Evolutionary conservation across 2,329 filamentous ascomycete genomes (phyloP).

Genomic region (Microcyclospora pomicola): DNA sequence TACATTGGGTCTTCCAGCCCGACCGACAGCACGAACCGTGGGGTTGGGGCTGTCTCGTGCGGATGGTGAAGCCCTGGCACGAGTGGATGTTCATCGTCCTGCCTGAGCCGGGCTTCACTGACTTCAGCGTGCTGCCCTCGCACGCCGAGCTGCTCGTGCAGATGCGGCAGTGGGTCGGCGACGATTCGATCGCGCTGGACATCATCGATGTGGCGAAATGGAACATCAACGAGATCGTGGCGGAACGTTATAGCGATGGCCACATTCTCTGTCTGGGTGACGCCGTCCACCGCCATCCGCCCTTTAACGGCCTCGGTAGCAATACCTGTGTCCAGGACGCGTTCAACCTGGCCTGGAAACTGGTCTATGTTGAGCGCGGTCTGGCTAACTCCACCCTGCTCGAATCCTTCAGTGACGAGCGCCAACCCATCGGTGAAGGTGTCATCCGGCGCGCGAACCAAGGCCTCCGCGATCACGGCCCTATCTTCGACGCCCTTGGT

Average conservation of each 20-base stretch:
- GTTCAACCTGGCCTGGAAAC: constrained; percentile 27
- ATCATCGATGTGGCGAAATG: constrained; percentile 44
- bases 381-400: constrained; percentile 17
- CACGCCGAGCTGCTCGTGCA: constrained; percentile 34
- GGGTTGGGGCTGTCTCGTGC: constrained; percentile 36
- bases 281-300: constrained; percentile 45
- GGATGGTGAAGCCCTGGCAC: constrained; percentile 51
- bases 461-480: constrained; percentile 38
- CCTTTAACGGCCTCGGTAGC: constrained; percentile 42
- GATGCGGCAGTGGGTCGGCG: constrained; percentile 40
- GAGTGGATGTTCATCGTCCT: constrained; percentile 42
- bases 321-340: constrained; percentile 38
- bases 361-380: constrained; percentile 20
- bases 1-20: constrained; percentile 48
- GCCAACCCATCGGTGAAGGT: constrained; percentile 31
- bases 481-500: constrained; percentile 20
- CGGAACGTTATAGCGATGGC: constrained; percentile 39
- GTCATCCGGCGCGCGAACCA: constrained; percentile 45
- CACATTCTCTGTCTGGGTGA: constrained; percentile 45
- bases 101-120: constrained; percentile 25
- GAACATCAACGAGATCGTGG: constrained; percentile 48
- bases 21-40: constrained; percentile 35
- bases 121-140: constrained; percentile 28
- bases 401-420: constrained; percentile 19
- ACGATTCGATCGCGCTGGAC: constrained; percentile 37